Conservation (phyloP, 169 alveolate genomes). For the Eimeria brunetti region DNA sequence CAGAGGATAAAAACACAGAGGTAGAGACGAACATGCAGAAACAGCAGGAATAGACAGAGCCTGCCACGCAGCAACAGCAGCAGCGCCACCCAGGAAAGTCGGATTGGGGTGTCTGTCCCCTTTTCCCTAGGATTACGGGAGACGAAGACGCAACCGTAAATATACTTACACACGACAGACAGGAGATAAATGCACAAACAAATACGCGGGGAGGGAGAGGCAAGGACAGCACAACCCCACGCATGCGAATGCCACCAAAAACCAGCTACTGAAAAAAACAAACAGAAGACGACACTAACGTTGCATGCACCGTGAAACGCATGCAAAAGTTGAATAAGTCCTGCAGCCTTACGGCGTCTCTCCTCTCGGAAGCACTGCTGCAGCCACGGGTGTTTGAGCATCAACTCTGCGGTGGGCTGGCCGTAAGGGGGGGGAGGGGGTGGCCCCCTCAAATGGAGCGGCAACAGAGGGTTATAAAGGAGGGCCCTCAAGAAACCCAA, state of each 20-base stretch:
- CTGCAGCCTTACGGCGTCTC: conserved; percentile 24
- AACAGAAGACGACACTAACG: background rate
- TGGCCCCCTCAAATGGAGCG: conserved; percentile 59
- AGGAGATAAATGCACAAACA: no score
- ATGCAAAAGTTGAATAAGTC: background rate
- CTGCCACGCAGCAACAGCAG: background rate
- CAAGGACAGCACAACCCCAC: background rate
- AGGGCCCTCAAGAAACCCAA: conserved; percentile 82
- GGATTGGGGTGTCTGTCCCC: no score
- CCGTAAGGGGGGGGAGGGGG: conserved; percentile 63
- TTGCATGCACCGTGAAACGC: background rate
- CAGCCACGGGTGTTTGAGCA: conserved; percentile 66
- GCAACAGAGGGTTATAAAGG: conserved; percentile 77
- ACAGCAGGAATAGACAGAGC: background rate
- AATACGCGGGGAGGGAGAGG: no score
- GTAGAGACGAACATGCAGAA: background rate
- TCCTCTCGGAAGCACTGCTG: conserved; percentile 41
- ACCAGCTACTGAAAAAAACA: background rate
- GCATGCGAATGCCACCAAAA: background rate
- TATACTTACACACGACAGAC: no score
- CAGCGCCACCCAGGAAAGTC: no score
- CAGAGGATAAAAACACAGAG: background rate
- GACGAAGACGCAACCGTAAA: no score
- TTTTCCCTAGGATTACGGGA: no score
- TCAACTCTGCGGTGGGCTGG: conserved; percentile 45